phyloP scores from a whole-genome alignment of 2,329 filamentous ascomycete species.

The Pseudogymnoascus sp. region DNA sequence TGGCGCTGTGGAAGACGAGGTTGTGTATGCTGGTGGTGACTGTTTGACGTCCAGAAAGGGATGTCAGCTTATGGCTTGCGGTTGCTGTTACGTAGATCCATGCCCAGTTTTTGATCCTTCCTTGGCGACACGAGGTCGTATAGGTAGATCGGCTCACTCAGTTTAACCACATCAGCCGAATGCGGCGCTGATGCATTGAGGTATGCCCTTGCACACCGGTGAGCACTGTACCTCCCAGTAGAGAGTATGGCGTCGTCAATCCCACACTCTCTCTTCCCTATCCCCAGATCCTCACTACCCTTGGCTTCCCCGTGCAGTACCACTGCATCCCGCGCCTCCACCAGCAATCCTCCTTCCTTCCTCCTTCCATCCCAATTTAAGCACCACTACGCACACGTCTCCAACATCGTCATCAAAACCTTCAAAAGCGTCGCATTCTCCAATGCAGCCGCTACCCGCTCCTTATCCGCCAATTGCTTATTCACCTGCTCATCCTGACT shows the following conservation, averaged over 20 bases:
- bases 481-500: slow-evolving; percentile 92
- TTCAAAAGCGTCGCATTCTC: slow-evolving; percentile 88
- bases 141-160: neutral
- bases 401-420: slow-evolving; percentile 88
- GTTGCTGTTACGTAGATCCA: neutral
- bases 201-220: too few species aligned
- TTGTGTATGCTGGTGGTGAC: neutral
- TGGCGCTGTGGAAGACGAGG: neutral
- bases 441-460: slow-evolving; percentile 86
- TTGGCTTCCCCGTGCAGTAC: too few species aligned
- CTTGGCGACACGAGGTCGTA: neutral
- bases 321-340: too few species aligned
- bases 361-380: neutral
- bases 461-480: slow-evolving; percentile 94
- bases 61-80: neutral
- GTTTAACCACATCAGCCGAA: neutral
- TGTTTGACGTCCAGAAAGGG: neutral
- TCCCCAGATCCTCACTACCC: neutral
- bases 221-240: neutral
- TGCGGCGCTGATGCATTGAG: neutral
- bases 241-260: neutral
- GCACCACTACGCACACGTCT: slow-evolving; percentile 52
- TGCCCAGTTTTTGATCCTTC: neutral
- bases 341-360: neutral
- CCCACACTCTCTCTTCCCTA: neutral